A percentile compares a stretch with the other conserved stretches of the same genome.
Conservation (phyloP, 495 filamentous ascomycete genomes). For the Aspergillus affinis region DNA sequence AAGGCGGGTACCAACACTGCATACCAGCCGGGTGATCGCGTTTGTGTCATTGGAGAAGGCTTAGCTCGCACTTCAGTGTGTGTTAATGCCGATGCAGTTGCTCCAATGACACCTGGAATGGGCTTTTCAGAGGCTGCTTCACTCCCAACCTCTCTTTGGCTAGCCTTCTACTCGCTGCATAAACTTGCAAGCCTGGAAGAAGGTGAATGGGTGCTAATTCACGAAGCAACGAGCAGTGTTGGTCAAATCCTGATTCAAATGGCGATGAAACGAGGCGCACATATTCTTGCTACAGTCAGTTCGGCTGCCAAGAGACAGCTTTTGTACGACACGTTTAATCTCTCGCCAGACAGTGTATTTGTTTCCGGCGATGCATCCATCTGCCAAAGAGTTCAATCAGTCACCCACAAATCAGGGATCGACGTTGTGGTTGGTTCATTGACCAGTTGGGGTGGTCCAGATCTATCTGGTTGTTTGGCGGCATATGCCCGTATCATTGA, state of each 20-base stretch:
- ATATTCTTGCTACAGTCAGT: too few species aligned
- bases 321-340: too few species aligned
- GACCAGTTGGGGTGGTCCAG: too few species aligned
- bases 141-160: background rate
- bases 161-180: background rate
- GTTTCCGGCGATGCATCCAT: too few species aligned
- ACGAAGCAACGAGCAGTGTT: background rate
- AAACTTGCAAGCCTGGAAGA: background rate
- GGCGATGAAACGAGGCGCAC: too few species aligned
- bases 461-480: too few species aligned
- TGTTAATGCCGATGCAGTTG: background rate
- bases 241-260: constrained; percentile 1
- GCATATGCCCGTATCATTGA: too few species aligned
- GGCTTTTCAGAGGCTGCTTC: constrained; percentile 2
- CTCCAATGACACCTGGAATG: background rate
- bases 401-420: too few species aligned
- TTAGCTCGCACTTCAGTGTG: constrained; percentile 1
- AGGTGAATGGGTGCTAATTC: background rate
- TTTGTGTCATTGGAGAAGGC: background rate
- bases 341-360: too few species aligned
- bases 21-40: constrained; percentile 2
- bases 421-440: too few species aligned
- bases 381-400: too few species aligned
- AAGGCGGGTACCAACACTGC: background rate
- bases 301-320: too few species aligned